Evolutionary conservation across 495 filamentous ascomycete species (phyloP).

Genomic region (Cairneyella variabilis): DNA sequence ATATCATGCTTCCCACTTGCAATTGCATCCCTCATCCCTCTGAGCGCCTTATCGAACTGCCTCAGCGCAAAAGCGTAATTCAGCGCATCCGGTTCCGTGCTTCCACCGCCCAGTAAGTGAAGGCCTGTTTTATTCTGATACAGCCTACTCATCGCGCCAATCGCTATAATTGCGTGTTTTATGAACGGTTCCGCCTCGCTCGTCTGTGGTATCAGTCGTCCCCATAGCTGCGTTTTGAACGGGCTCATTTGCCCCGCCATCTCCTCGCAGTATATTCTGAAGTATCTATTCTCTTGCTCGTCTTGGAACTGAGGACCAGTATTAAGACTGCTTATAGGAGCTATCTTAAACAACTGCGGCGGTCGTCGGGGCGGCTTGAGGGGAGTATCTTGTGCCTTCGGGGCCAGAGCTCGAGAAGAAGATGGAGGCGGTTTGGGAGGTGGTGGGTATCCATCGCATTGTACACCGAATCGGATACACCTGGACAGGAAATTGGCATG

Average conservation of each 20-base stretch:
- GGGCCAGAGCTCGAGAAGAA: not conserved
- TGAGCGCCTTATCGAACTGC: constrained; percentile 3
- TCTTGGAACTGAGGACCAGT: not conserved
- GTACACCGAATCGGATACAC: constrained; percentile 10
- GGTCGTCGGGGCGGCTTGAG: too few relatives aligned
- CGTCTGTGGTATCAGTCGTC: not conserved
- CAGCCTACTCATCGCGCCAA: not conserved
- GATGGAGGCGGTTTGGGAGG: too few relatives aligned
- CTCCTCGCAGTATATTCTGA: too few relatives aligned
- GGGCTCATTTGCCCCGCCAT: not conserved
- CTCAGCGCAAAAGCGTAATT: constrained; percentile 4
- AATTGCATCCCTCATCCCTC: too few relatives aligned
- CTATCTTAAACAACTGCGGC: too few relatives aligned
- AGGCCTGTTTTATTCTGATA: not conserved
- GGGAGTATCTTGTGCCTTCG: not conserved
- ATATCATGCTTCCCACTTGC: not conserved
- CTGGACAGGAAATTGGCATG: too few relatives aligned
- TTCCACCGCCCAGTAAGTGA: not conserved
- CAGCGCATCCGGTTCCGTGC: not conserved
- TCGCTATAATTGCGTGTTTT: not conserved
- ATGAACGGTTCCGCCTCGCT: not conserved
- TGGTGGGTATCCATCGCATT: constrained; percentile 9
- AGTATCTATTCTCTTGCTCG: not conserved
- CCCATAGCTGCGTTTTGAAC: not conserved
- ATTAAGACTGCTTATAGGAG: too few relatives aligned